A percentile compares a stretch with the other conserved stretches of the same genome.
These are phyloP conservation scores for Boletus semigastroideus DNA, from an alignment of 1,284 basidiomycete genomes.

Conservation along the genomic window DNA sequence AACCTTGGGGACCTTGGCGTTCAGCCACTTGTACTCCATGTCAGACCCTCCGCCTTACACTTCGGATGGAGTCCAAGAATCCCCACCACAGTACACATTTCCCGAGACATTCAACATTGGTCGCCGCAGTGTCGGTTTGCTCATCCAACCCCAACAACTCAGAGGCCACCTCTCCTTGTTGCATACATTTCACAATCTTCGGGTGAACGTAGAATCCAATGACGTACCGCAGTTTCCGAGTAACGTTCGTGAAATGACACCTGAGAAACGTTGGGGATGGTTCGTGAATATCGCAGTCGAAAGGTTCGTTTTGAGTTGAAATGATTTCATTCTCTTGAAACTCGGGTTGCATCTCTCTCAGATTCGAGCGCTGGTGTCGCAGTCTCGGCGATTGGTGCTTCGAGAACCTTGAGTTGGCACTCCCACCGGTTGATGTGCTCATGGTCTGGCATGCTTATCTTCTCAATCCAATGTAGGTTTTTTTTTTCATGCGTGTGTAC, in stretches of 20 bases:
- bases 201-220: conserved; percentile 11
- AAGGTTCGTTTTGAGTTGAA: conserved; percentile 15
- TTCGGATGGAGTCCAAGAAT: not conserved
- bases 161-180: conserved; percentile 25
- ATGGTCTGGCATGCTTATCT: conserved; percentile 51
- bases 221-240: conserved; percentile 12
- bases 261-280: conserved; percentile 29
- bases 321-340: not conserved
- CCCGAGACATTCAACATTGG: conserved; percentile 20
- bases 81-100: conserved; percentile 15
- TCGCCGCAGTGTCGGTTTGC: conserved; percentile 1
- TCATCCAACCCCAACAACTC: conserved; percentile 23
- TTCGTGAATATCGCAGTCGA: conserved; percentile 30
- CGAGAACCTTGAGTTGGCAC: not conserved
- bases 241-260: conserved; percentile 18
- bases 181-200: conserved; percentile 20
- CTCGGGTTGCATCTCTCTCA: not conserved
- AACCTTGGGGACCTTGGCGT: no score
- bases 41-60: conserved; percentile 5
- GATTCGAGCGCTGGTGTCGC: conserved; percentile 24
- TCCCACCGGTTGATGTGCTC: conserved; percentile 36
- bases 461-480: conserved; percentile 39
- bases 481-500: not conserved
- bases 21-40: conserved; percentile 1
- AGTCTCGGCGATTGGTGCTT: not conserved